A percentile compares a stretch with the other conserved stretches of the same genome.
phyloP scores from a whole-genome alignment of 2,329 filamentous ascomycete genomes.

The Knufia fluminis region DNA sequence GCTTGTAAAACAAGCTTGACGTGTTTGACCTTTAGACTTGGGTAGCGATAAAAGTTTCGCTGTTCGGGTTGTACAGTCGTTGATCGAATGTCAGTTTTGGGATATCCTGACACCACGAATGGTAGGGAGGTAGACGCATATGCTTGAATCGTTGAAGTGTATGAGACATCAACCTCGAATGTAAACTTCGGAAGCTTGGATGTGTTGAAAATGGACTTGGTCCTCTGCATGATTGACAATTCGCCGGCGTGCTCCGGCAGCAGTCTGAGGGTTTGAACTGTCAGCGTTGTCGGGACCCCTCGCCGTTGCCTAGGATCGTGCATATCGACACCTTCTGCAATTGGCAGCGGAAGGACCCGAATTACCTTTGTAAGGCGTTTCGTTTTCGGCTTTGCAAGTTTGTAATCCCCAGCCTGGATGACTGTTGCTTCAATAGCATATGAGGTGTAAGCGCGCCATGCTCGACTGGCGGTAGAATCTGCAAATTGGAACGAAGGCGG shows the following conservation, averaged over 20 bases:
- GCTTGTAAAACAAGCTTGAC: not conserved
- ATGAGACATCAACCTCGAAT: slow-evolving; percentile 15
- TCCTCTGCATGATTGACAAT: slow-evolving; percentile 12
- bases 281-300: slow-evolving; percentile 10
- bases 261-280: slow-evolving; percentile 17
- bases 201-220: slow-evolving; percentile 16
- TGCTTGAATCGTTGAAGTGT: slow-evolving; percentile 15
- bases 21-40: not conserved
- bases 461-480: slow-evolving; percentile 8
- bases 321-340: slow-evolving; percentile 14
- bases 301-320: slow-evolving; percentile 9
- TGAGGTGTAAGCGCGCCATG: slow-evolving; percentile 14
- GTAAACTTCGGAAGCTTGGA: slow-evolving; percentile 15
- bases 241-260: slow-evolving; percentile 14
- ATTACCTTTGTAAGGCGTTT: slow-evolving; percentile 12
- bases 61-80: not conserved
- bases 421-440: slow-evolving; percentile 17
- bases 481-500: slow-evolving; percentile 13
- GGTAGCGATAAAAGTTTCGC: slow-evolving; percentile 1
- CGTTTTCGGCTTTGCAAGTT: slow-evolving; percentile 14
- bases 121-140: slow-evolving; percentile 14
- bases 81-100: not conserved
- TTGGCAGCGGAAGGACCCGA: slow-evolving; percentile 14
- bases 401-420: slow-evolving; percentile 15
- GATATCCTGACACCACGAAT: slow-evolving; percentile 12